Evolutionary conservation across 2,329 filamentous ascomycete species (phyloP).

Genomic region (Botrytis fabae): DNA sequence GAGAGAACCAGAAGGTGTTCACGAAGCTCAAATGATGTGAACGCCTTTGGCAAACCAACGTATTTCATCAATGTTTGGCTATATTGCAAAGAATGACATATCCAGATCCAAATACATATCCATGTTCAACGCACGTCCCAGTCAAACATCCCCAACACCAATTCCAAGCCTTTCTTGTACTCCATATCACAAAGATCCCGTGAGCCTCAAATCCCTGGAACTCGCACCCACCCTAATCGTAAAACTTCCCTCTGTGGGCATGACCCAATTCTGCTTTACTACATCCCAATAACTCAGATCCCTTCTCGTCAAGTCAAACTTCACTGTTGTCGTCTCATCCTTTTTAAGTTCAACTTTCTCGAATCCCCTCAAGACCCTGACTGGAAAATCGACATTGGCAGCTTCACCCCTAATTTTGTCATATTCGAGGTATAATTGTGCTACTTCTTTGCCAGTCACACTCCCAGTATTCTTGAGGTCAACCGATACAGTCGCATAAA

Average conservation of each 20-base stretch:
- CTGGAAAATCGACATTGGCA: constrained; percentile 56
- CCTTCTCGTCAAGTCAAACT: constrained; percentile 55
- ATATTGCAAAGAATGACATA: background rate
- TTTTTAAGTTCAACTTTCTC: constrained; percentile 58
- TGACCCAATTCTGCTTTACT: constrained; percentile 62
- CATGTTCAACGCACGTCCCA: background rate
- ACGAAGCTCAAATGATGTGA: background rate
- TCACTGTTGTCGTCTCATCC: constrained; percentile 50
- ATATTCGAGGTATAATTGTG: constrained; percentile 57
- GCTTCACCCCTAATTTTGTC: constrained; percentile 32
- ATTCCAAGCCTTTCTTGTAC: background rate
- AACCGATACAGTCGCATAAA: constrained; percentile 54
- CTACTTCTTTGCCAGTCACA: constrained; percentile 52
- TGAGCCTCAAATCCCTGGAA: constrained; percentile 42
- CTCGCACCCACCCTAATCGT: constrained; percentile 45
- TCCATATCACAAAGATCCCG: constrained; percentile 27
- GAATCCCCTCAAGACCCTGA: constrained; percentile 69
- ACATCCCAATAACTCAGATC: constrained; percentile 68
- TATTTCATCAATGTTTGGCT: no score
- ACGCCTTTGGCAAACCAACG: background rate
- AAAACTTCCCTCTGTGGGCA: constrained; percentile 51
- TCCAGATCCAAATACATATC: background rate
- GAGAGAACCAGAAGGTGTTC: background rate
- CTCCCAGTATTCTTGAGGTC: constrained; percentile 61
- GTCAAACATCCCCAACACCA: background rate